A percentile compares a stretch with the other conserved stretches of the same genome.
These are phyloP conservation scores for Pythium guiyangense DNA, from an alignment of 352 stramenopile genomes.

Conservation along the genomic window DNA sequence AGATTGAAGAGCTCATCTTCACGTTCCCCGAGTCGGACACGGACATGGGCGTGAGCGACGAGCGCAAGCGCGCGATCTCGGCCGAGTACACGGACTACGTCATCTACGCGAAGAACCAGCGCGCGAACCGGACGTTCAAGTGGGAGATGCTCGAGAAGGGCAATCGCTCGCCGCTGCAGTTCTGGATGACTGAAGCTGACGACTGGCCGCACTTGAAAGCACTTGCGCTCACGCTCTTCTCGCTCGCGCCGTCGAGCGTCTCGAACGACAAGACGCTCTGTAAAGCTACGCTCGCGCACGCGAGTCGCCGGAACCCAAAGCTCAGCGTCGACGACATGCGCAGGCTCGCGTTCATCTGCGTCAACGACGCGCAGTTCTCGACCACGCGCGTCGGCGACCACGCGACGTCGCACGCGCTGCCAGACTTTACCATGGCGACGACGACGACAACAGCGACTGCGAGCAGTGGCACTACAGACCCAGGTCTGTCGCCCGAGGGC, in stretches of 20 bases:
- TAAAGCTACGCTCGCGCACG: slow-evolving; percentile 57
- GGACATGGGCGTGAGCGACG: slow-evolving; percentile 59
- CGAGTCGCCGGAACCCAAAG: slow-evolving; percentile 60
- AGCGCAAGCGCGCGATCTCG: slow-evolving; percentile 63
- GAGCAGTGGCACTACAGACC: slow-evolving; percentile 16
- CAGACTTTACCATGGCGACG: slow-evolving; percentile 60
- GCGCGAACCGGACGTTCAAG: slow-evolving; percentile 75
- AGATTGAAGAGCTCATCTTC: slow-evolving; percentile 83
- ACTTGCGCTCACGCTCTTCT: slow-evolving; percentile 73
- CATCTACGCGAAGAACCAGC: slow-evolving; percentile 79
- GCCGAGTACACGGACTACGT: slow-evolving; percentile 79
- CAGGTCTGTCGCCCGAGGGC: slow-evolving; percentile 60
- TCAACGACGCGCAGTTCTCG: slow-evolving; percentile 78
- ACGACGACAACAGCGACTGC: slow-evolving; percentile 4
- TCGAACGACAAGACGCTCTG: slow-evolving; percentile 68
- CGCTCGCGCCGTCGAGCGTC: slow-evolving; percentile 66
- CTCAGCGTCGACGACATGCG: slow-evolving; percentile 69
- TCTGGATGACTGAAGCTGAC: slow-evolving; percentile 72
- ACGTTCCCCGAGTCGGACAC: slow-evolving; percentile 70
- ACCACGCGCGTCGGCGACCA: slow-evolving; percentile 36
- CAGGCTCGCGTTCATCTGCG: slow-evolving; percentile 70
- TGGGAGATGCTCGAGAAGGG: slow-evolving; percentile 85
- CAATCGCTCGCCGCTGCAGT: slow-evolving; percentile 69
- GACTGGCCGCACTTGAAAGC: slow-evolving; percentile 78
- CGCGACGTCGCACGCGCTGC: slow-evolving; percentile 39